phyloP scores from a whole-genome alignment of 495 filamentous ascomycete species.

The Lindgomyces ingoldianus region DNA sequence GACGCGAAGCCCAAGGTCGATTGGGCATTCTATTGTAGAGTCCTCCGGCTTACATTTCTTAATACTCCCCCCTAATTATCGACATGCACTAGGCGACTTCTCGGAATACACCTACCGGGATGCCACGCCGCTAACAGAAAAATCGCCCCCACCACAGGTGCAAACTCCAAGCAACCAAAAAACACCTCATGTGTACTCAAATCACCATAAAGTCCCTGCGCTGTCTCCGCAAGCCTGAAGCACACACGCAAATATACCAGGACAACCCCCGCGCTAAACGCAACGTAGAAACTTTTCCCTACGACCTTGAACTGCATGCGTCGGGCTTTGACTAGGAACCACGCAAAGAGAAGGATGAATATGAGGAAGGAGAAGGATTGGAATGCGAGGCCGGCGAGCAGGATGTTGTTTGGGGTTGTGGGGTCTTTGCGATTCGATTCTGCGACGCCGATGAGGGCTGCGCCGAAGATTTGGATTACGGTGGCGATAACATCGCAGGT shows the following conservation, averaged over 20 bases:
- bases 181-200: constrained; percentile 52
- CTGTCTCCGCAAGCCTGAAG: constrained; percentile 59
- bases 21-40: no score
- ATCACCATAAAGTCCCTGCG: constrained; percentile 51
- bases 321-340: constrained; percentile 33
- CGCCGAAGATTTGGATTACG: constrained; percentile 54
- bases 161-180: constrained; percentile 57
- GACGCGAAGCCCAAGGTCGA: no score
- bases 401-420: constrained; percentile 38
- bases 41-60: no score
- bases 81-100: background rate
- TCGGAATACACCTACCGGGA: constrained; percentile 49
- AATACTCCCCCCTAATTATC: background rate
- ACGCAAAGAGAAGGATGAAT: constrained; percentile 51
- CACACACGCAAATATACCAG: constrained; percentile 56
- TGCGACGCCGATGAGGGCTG: constrained; percentile 43
- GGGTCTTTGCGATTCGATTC: constrained; percentile 26
- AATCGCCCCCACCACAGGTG: constrained; percentile 53
- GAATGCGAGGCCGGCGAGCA: constrained; percentile 44
- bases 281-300: constrained; percentile 41
- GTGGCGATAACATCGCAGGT: constrained; percentile 54
- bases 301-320: constrained; percentile 13
- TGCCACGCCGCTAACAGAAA: constrained; percentile 50
- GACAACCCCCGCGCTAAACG: constrained; percentile 48
- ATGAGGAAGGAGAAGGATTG: constrained; percentile 43